These are phyloP conservation scores for Kingdonia uniflora DNA, from an alignment of 164 flowering plant species.

Conservation along the genomic window DNA sequence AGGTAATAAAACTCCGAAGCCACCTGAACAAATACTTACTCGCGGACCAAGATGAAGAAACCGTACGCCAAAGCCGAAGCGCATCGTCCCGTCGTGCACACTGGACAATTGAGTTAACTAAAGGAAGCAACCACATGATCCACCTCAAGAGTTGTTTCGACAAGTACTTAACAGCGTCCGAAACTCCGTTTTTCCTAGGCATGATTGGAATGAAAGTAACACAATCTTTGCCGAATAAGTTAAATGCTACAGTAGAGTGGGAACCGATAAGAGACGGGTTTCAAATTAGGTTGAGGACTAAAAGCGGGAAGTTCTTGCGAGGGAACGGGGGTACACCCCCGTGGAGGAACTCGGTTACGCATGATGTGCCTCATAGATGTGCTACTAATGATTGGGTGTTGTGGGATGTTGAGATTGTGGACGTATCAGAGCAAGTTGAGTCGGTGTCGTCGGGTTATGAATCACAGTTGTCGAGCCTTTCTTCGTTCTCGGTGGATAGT, in stretches of 20 bases:
- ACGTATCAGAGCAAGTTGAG: slow-evolving; percentile 5
- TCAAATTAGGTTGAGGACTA: slow-evolving; percentile 38
- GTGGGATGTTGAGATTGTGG: slow-evolving; percentile 54
- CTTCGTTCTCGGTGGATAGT: slow-evolving; percentile 25
- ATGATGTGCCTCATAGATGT: slow-evolving; percentile 32
- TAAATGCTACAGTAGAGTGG: slow-evolving; percentile 36
- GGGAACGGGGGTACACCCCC: slow-evolving; percentile 76
- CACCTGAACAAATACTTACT: slow-evolving; percentile 55
- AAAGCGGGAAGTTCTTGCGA: slow-evolving; percentile 40
- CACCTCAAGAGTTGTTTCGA: slow-evolving; percentile 46
- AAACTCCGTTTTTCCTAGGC: slow-evolving; percentile 38
- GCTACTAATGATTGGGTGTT: slow-evolving; percentile 41
- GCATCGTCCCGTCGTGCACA: slow-evolving; percentile 16
- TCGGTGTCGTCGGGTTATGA: slow-evolving; percentile 12
- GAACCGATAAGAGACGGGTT: slow-evolving; percentile 63
- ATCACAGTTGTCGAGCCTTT: slow-evolving; percentile 26
- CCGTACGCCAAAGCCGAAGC: slow-evolving; percentile 47
- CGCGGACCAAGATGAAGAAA: slow-evolving; percentile 43
- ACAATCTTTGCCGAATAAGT: slow-evolving; percentile 16
- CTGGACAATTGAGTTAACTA: slow-evolving; percentile 42
- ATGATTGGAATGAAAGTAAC: slow-evolving; percentile 46
- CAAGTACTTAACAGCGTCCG: slow-evolving; percentile 44
- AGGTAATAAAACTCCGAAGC: slow-evolving; percentile 48
- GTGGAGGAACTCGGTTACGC: slow-evolving; percentile 69
- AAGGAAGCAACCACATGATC: slow-evolving; percentile 11